Evolutionary conservation across 257 asterid genomes (phyloP), one percentile per base, ranked within the genome.

Genomic region (Lithospermum erythrorhizon): DNA sequence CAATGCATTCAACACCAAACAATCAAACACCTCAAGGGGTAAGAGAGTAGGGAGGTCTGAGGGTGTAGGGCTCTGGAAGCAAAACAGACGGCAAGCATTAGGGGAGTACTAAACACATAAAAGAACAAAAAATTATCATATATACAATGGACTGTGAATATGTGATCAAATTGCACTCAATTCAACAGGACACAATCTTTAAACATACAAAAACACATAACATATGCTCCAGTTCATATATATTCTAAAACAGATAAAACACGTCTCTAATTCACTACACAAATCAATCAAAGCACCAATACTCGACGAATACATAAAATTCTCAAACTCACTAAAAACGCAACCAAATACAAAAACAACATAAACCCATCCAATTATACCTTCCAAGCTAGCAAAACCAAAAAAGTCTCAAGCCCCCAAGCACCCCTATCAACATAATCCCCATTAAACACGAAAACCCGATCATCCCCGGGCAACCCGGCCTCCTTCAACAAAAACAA

Each of bases 391-490:
- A 89, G 78, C 68, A 93, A 67, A 25, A 79, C 64, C 29, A 93
- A 70, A 47, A 86, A 93, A 54, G 87, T 88, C 79, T 93, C 99
- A 57, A 93, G 96, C 52, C 99, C 99, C 99, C 99, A 89, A 54
- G 97, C 99, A 53, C 97, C 99, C 58, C 99, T 72, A 68, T 93
- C 99, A 53, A 93, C 99, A 66, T 93, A 93, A 75, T 93, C 99
- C 53, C 97, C 99, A 60, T 93, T 93, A 72, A 93, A 93, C 61
- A 93, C 97, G 72, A 89, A 86, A 75, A 89, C 55, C 4, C 94
- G 84, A 76, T 84, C 85, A 11, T 89, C 94, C 6, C 65, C 68
- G 0, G 99, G 99, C 64, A 70, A 86, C 7, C 97, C 96, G 0
- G 95, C 89, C 20, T 84, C 86, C 55, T 65, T 83, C 70, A 93